phyloP scores from a whole-genome alignment of 352 stramenopile genomes.

The Halophytophthora batemanensis region DNA sequence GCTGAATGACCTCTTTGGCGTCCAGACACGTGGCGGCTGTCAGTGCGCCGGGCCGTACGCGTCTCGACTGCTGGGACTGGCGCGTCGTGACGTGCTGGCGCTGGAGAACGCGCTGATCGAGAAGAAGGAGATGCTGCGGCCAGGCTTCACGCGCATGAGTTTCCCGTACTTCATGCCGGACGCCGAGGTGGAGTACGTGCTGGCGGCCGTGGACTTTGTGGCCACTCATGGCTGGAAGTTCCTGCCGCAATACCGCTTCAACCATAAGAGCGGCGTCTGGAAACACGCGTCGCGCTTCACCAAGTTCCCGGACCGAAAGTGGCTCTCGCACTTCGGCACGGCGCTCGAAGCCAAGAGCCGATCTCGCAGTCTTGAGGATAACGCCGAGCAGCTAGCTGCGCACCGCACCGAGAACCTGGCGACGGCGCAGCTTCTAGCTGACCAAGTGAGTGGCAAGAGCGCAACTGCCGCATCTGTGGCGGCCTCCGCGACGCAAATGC shows the following conservation, averaged over 20 bases:
- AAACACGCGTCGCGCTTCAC: slow-evolving; percentile 69
- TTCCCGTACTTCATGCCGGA: slow-evolving; percentile 86
- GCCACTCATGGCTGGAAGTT: slow-evolving; percentile 92
- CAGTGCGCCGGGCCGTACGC: slow-evolving; percentile 94
- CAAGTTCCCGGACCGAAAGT: slow-evolving; percentile 52
- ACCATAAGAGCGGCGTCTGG: slow-evolving; percentile 95
- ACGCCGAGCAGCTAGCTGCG: slow-evolving; percentile 33
- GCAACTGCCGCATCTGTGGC: slow-evolving; percentile 23
- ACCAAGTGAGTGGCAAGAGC: slow-evolving; percentile 21
- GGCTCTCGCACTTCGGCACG: slow-evolving; percentile 51
- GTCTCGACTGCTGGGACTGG: slow-evolving; percentile 91
- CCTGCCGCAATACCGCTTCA: slow-evolving; percentile 94
- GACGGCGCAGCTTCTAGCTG: slow-evolving; percentile 31
- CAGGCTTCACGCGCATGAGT: slow-evolving; percentile 94
- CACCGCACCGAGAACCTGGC: slow-evolving; percentile 44
- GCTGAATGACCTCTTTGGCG: slow-evolving; percentile 98
- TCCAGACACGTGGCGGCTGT: slow-evolving; percentile 78
- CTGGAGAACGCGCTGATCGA: slow-evolving; percentile 89
- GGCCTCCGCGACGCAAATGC: slow-evolving; percentile 44
- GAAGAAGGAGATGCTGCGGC: slow-evolving; percentile 92
- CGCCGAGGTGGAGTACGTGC: slow-evolving; percentile 91
- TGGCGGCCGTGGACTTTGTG: slow-evolving; percentile 93
- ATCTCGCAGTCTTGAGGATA: slow-evolving; percentile 18
- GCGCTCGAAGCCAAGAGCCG: slow-evolving; percentile 21
- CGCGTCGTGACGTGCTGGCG: slow-evolving; percentile 48